phyloP scores from a whole-genome alignment of 1,139 yeast genomes.

The Taiozyma onychis region DNA sequence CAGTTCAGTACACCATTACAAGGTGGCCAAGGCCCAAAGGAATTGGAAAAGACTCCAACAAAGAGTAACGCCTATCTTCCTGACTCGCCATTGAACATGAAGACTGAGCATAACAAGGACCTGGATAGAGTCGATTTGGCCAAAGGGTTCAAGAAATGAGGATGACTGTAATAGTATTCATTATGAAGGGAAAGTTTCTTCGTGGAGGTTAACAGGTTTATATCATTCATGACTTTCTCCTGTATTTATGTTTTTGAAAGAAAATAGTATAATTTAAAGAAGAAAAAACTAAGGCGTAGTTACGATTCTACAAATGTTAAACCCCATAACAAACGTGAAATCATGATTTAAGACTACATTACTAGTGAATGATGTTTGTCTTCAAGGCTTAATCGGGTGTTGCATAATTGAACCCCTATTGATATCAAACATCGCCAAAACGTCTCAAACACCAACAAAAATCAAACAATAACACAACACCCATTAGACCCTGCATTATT shows the following conservation, averaged over 20 bases:
- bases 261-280: background rate
- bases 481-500: background rate
- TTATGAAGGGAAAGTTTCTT: background rate
- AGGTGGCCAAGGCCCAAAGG: constrained; percentile 27
- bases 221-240: background rate
- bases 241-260: background rate
- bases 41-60: constrained; percentile 9
- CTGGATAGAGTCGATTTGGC: constrained; percentile 42
- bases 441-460: background rate
- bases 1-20: constrained; percentile 61
- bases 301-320: background rate
- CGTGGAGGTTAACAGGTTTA: background rate
- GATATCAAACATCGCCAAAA: too few relatives aligned
- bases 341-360: background rate
- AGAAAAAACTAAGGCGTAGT: too few relatives aligned
- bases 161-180: background rate
- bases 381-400: too few relatives aligned
- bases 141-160: constrained; percentile 31
- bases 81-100: constrained; percentile 18
- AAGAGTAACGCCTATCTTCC: constrained; percentile 13
- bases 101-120: constrained; percentile 21
- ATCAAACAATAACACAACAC: constrained; percentile 12
- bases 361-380: too few relatives aligned
- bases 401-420: too few relatives aligned
- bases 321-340: background rate